These are phyloP conservation scores for Harrya chromipes DNA, from an alignment of 768 basidiomycete species.

Conservation along the genomic window DNA sequence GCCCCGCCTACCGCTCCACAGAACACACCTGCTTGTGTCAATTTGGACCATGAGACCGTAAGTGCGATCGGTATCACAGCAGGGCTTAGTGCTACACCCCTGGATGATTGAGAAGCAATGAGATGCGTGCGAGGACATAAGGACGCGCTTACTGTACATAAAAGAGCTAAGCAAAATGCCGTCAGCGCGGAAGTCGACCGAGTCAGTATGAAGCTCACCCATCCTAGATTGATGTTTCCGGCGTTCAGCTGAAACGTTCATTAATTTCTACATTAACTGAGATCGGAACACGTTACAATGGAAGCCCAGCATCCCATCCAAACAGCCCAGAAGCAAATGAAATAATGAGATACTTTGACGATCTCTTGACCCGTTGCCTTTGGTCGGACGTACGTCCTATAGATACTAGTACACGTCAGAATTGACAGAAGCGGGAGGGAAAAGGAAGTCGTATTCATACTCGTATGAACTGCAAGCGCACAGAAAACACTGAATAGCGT, in stretches of 20 bases:
- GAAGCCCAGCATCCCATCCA: constrained; percentile 44
- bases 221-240: constrained; percentile 44
- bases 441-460: constrained; percentile 22
- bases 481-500: background rate
- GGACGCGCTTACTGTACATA: constrained; percentile 39
- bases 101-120: constrained; percentile 11
- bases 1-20: constrained; percentile 42
- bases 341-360: constrained; percentile 38
- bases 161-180: constrained; percentile 29
- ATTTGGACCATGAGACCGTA: constrained; percentile 46
- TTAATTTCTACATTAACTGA: background rate
- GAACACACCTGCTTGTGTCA: constrained; percentile 39
- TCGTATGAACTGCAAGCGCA: constrained; percentile 40
- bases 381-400: constrained; percentile 38
- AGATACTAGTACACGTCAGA: constrained; percentile 23
- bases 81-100: constrained; percentile 48
- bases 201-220: constrained; percentile 30
- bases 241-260: constrained; percentile 36
- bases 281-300: constrained; percentile 27
- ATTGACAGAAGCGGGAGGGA: background rate
- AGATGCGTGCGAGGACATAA: background rate
- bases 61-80: constrained; percentile 50
- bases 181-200: constrained; percentile 3
- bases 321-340: constrained; percentile 42
- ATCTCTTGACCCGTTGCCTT: constrained; percentile 38